Conservation (phyloP, 768 basidiomycete genomes). For the Serendipita sp. region DNA sequence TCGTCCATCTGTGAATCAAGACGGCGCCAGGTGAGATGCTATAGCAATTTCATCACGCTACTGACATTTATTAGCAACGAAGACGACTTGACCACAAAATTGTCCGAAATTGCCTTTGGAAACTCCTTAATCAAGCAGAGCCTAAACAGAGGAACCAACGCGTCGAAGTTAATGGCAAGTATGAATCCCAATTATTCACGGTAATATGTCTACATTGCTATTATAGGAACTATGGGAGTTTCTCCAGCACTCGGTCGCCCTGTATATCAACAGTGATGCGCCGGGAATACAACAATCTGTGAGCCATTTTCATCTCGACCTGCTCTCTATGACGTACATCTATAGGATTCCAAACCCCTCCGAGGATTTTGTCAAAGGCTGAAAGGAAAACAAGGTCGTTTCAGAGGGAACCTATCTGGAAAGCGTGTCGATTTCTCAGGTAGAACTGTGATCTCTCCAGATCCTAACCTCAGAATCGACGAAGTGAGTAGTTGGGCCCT, state of each 20-base stretch:
- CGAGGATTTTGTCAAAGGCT: conserved; percentile 95
- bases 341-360: conserved; percentile 73
- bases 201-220: conserved; percentile 5
- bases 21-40: conserved; percentile 51
- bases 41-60: background rate
- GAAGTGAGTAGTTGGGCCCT: conserved; percentile 33
- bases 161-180: conserved; percentile 72
- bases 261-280: conserved; percentile 96
- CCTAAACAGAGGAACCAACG: conserved; percentile 73
- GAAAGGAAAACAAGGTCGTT: conserved; percentile 98
- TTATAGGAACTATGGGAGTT: conserved; percentile 95
- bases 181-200: background rate
- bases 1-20: conserved; percentile 91
- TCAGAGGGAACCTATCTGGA: conserved; percentile 93
- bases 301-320: conserved; percentile 7
- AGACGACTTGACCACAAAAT: conserved; percentile 93
- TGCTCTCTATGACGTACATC: too few relatives aligned
- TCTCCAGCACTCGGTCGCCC: conserved; percentile 81
- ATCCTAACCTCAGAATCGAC: conserved; percentile 96
- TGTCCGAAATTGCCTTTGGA: conserved; percentile 90
- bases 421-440: conserved; percentile 99
- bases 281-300: conserved; percentile 75
- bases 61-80: conserved; percentile 55
- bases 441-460: conserved; percentile 96
- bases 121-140: conserved; percentile 88